Base-by-base conservation (phyloP, 106 monocot species). In the Vanilla planifolia region DNA sequence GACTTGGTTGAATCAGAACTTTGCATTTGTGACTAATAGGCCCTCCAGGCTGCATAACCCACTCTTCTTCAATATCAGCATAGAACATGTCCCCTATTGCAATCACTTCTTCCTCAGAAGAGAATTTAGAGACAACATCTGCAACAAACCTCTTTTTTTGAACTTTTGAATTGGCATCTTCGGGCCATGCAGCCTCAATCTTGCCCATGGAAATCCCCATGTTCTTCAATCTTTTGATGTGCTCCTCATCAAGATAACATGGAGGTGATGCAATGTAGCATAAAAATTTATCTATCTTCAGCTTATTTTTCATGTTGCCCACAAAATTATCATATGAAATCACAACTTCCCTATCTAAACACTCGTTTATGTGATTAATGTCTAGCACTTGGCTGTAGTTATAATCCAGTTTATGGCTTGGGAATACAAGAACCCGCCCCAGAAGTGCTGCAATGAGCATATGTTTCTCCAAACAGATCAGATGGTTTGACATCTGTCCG, bases 401-500 rank as follows among this genome's bases (percentile, higher is more conserved):
- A 67, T 85, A 98, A 59, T 98, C 96, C 26, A 98, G 39, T 51
- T 81, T 87, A 30, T 67, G 71, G 68, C 87, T 98, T 1, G 91
- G 96, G 33, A 98, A 67, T 19, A 98, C 68, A 30, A 98, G 66
- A 17, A 73, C 48, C 3, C 96, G 77, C 23, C 65, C 79, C 1
- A 98, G 75, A 29, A 98, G 79, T 1, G 96, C 96, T 1, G 96
- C 87, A 43, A 91, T 71, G 67, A 98, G 88, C 96, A 98, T 98
- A 59, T 98, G 96, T 68, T 98, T 98, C 79, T 98, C 84, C 48
- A 98, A 66, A 65, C 96, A 98, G 39, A 91, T 91, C 63, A 98
- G 66, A 64, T 98, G 96, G 77, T 98, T 98, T 8, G 96, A 91
- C 84, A 98, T 98, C 62, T 98, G 96, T 4, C 96, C 96, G 3